Base-by-base conservation (phyloP, 352 stramenopile genomes). In the Phytopythium sindhum region DNA sequence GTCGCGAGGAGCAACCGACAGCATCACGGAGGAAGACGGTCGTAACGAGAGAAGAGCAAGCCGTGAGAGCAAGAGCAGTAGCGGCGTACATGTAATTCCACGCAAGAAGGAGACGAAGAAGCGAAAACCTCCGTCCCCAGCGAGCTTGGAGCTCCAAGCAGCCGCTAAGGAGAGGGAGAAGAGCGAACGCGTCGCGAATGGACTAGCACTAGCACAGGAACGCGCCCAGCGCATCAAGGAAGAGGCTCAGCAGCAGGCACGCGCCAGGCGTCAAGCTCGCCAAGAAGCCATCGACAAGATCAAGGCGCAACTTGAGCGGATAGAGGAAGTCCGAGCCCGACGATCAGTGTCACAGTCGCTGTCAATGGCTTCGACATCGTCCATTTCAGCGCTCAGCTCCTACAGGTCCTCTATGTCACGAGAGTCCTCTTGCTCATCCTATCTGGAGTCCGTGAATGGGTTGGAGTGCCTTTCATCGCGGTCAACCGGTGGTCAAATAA, bases 291-390 rank as follows among this genome's bases (percentile, higher is more conserved):
- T 68, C 23, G 35, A 65, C 24, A 65, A 57, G 48, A 45, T 81
- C 24, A 71, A 85, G 60, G 63, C 71, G 33, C 69, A 85, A 41
- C 74, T 83, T 63, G 56, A 67, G 23, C 74, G 64, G 28, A 85
- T 85, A 31, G 77, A 85, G 52, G 70, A 57, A 17, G 59, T 80
- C 11, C 69, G 73, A 6, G 65, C 23, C 14, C 23, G 15, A 19
- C n/a, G 26, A 15, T 48, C 54, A 10, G 8, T n/a, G 2, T 17
- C 64, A 7, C 67, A 28, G 31, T 72, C 67, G 1, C 65, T 74
- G 17, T 56, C 53, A 28, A 29, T 44, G 6, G 54, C 21, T 23
- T 70, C 45, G 19, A 23, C 42, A 14, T 60, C 42, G 21, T 23
- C 19, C n/a, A 21, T 2, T n/a, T 39, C 48, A 2, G 2, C 11